Conservation (phyloP, 257 asterid species). For the Nyctanthes arbortristis region DNA sequence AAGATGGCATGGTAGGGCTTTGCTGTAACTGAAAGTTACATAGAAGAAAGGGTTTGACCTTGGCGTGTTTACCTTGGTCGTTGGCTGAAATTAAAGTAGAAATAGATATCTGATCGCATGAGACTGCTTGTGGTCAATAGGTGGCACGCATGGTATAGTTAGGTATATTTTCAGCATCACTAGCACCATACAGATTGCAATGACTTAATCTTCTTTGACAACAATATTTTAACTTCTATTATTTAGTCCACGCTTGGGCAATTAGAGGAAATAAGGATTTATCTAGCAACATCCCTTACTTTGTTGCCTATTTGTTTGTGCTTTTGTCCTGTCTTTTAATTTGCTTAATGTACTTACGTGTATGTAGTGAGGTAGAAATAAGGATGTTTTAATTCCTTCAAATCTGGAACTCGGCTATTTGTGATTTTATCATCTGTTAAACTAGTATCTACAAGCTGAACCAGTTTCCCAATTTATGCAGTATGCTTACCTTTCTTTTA, state of each 20-base stretch:
- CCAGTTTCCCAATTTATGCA: neutral
- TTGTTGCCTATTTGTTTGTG: neutral
- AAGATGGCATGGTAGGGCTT: neutral
- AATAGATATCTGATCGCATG: neutral
- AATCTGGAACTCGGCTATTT: neutral
- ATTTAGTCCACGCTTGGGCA: neutral
- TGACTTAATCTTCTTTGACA: neutral
- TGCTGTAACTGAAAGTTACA: neutral
- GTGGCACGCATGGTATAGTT: neutral
- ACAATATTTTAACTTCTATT: neutral
- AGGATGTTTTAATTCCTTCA: no score
- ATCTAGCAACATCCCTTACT: neutral
- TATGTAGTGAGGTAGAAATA: no score
- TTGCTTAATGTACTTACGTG: no score
- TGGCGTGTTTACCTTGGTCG: neutral
- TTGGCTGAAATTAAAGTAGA: neutral
- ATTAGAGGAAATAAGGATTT: neutral
- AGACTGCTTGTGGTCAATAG: neutral
- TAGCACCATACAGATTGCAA: neutral
- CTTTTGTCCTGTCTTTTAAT: neutral
- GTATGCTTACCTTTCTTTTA: slow-evolving; percentile 17
- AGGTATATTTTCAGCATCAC: neutral
- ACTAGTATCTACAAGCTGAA: neutral
- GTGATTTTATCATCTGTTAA: neutral
- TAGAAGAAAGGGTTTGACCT: neutral